Base-by-base conservation (phyloP, 768 basidiomycete genomes). In the Naganishia kalamii region DNA sequence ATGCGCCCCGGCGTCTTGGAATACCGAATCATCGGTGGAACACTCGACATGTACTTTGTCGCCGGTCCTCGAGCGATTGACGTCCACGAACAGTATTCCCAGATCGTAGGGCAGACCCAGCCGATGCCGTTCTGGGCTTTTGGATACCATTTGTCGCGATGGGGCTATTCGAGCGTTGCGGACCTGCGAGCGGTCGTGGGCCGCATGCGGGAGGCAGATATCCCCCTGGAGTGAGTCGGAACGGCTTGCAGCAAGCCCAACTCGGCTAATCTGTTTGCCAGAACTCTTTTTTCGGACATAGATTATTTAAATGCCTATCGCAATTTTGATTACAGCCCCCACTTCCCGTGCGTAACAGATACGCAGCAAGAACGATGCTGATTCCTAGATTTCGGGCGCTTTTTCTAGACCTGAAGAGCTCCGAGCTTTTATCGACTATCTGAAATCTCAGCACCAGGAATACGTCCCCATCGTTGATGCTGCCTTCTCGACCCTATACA, bases 121-220 rank as follows among this genome's bases (percentile, higher is more conserved):
- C 86, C 87, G 84, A 85, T 86, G 72, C 88, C 88, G 2, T 80
- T 81, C 40, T 90, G 87, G 86, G 85, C 84, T 4, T 87, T 89
- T 71, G 88, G 88, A 7, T 88, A 88, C 80, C 88, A 90, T 66
- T 81, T 88, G 10, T 79, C 74, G 79, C 82, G 84, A 81, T 85
- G 71, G 68, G 89, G 84, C 4, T 84, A 83, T 65, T 62, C 70
- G 32, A 79, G 83, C 69, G 70, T 88, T 21, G 82, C 80, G 62
- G 85, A 87, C 69, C 85, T 85, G 10, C 80, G 80, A 32, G 81
- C 82, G 54, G 81, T 83, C 21, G 84, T 86, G 59, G 74, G 72
- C 32, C 83, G 77, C 68, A 88, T 82, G 88, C 81, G 85, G 17
- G 84, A 81, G 23, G 87, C 87, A 0, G 81, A 84, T 59, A 84